These are phyloP conservation scores for Talaromyces sp. DNA, from an alignment of 2,329 filamentous ascomycete species.

Conservation along the genomic window DNA sequence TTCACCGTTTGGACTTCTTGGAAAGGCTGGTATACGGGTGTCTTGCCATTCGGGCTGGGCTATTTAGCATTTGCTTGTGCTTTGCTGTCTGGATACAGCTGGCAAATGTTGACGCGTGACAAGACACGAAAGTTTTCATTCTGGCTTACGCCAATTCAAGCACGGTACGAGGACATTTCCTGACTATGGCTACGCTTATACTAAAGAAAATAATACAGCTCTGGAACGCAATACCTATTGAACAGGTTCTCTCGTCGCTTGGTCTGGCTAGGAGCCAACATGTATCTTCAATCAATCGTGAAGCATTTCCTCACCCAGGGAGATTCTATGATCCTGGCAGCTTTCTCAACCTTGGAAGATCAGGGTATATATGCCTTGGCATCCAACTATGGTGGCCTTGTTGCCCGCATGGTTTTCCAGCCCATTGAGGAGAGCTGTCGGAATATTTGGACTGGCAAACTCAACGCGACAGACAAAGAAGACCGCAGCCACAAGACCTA, in stretches of 20 bases:
- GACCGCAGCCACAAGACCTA: conserved; percentile 10
- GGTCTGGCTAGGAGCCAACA: conserved; percentile 66
- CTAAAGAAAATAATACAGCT: conserved; percentile 12
- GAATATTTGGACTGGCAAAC: conserved; percentile 78
- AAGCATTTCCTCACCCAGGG: conserved; percentile 94
- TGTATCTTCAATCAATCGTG: conserved; percentile 80
- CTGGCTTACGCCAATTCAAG: conserved; percentile 41
- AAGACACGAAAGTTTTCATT: conserved; percentile 62
- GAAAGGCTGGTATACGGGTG: conserved; percentile 55
- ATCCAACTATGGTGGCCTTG: conserved; percentile 86
- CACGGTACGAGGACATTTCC: conserved; percentile 29
- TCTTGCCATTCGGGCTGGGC: conserved; percentile 82
- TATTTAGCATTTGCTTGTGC: conserved; percentile 69
- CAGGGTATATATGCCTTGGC: conserved; percentile 91
- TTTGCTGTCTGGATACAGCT: conserved; percentile 64
- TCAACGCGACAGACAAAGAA: conserved; percentile 40
- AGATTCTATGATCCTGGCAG: conserved; percentile 79
- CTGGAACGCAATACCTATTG: conserved; percentile 43
- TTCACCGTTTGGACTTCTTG: conserved; percentile 60
- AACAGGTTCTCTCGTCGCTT: conserved; percentile 65
- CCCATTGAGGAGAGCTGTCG: conserved; percentile 92
- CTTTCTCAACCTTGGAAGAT: conserved; percentile 67
- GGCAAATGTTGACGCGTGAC: conserved; percentile 55
- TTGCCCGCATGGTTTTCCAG: conserved; percentile 86
- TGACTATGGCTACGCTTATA: not conserved